phyloP scores from a whole-genome alignment of 371 early-diverging fungal species.

The Syncephalastrum monosporum region DNA sequence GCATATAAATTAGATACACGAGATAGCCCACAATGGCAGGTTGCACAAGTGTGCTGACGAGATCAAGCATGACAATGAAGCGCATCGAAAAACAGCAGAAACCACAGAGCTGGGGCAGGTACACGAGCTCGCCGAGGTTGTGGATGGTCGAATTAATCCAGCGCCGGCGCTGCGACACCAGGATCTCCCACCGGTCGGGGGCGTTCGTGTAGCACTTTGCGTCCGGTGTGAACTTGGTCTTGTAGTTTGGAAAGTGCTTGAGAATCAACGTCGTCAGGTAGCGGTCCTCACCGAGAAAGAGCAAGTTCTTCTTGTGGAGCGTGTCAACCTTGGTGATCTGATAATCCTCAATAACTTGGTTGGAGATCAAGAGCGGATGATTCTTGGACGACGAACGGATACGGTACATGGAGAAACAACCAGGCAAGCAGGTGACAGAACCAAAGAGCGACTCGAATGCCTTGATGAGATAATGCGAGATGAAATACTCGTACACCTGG shows the following conservation, averaged over 20 bases:
- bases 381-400: constrained; percentile 79
- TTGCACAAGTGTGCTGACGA: constrained; percentile 85
- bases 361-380: constrained; percentile 88
- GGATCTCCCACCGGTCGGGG: constrained; percentile 89
- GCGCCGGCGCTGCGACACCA: constrained; percentile 93
- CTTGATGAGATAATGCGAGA: constrained; percentile 84
- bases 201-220: constrained; percentile 95
- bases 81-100: constrained; percentile 97
- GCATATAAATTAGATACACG: constrained; percentile 66
- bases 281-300: constrained; percentile 80
- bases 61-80: constrained; percentile 89
- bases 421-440: constrained; percentile 90
- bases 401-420: constrained; percentile 95
- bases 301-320: constrained; percentile 92
- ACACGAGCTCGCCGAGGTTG: constrained; percentile 88
- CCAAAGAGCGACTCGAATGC: constrained; percentile 88
- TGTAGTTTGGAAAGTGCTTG: constrained; percentile 95
- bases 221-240: constrained; percentile 91
- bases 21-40: constrained; percentile 88
- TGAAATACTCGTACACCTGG: constrained; percentile 88
- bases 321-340: constrained; percentile 93
- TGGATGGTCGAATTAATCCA: constrained; percentile 98
- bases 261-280: constrained; percentile 97
- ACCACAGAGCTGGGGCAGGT: constrained; percentile 87
- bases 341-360: constrained; percentile 93